Percentiles rank a stretch among this genome's conserved stretches.
These are phyloP conservation scores for Naematelia aurantialba DNA, from an alignment of 768 basidiomycete genomes.

Conservation along the genomic window DNA sequence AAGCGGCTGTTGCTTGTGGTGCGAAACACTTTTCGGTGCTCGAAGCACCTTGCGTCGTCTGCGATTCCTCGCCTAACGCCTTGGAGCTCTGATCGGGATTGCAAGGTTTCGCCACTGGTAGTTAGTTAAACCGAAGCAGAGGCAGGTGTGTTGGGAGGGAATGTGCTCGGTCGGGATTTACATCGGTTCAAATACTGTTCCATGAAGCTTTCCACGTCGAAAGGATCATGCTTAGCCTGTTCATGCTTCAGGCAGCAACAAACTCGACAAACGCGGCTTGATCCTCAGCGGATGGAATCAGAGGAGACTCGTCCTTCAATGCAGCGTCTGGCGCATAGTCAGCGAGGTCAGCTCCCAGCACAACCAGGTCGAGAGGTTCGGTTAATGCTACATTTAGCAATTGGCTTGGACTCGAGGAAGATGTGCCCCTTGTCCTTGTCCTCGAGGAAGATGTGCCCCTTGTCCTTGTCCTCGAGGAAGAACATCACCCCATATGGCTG, in stretches of 20 bases:
- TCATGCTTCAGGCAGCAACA: constrained; percentile 55
- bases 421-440: constrained; percentile 60
- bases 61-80: constrained; percentile 5
- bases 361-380: no score
- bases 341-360: constrained; percentile 48
- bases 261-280: constrained; percentile 51
- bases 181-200: constrained; percentile 60
- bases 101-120: no score
- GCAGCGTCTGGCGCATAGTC: constrained; percentile 60
- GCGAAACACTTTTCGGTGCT: constrained; percentile 53
- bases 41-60: constrained; percentile 19
- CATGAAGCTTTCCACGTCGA: constrained; percentile 52
- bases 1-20: constrained; percentile 57
- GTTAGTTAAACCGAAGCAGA: no score
- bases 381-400: constrained; percentile 19
- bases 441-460: constrained; percentile 59
- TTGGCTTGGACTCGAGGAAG: constrained; percentile 52
- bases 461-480: constrained; percentile 57
- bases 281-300: constrained; percentile 55
- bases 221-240: constrained; percentile 57
- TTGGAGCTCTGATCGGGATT: no score
- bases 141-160: no score
- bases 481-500: constrained; percentile 69
- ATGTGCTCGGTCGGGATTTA: no score
- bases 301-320: constrained; percentile 53